A percentile compares a stretch with the other conserved stretches of the same genome.
Evolutionary conservation across 2,329 filamentous ascomycete species (phyloP).

Genomic region (Dothideomycetes sp.): DNA sequence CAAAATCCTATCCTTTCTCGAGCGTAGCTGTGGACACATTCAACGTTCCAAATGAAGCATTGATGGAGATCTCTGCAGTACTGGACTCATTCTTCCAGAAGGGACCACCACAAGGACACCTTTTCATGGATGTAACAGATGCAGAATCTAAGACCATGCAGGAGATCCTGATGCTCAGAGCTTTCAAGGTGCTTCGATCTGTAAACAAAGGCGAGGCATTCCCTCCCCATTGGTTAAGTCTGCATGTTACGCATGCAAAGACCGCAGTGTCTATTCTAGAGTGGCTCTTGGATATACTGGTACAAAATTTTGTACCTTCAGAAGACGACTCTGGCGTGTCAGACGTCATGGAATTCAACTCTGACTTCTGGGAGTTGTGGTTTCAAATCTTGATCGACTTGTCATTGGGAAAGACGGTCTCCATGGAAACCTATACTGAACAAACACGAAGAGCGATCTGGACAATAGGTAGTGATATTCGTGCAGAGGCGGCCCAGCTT

Average conservation of each 20-base stretch:
- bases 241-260: slow-evolving; percentile 55
- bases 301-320: slow-evolving; percentile 75
- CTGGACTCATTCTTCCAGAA: slow-evolving; percentile 68
- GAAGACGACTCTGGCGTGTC: slow-evolving; percentile 72
- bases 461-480: slow-evolving; percentile 96
- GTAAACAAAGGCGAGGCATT: slow-evolving; percentile 85
- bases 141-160: slow-evolving; percentile 4
- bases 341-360: slow-evolving; percentile 59
- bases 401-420: slow-evolving; percentile 78
- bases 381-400: slow-evolving; percentile 83
- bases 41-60: slow-evolving; percentile 56
- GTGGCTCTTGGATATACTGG: slow-evolving; percentile 47
- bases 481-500: slow-evolving; percentile 81
- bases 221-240: slow-evolving; percentile 79
- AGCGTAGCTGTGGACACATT: slow-evolving; percentile 53
- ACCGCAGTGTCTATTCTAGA: slow-evolving; percentile 12
- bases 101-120: slow-evolving; percentile 1
- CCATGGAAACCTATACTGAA: slow-evolving; percentile 91
- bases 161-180: slow-evolving; percentile 7
- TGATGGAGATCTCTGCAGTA: slow-evolving; percentile 82
- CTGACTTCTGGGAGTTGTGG: slow-evolving; percentile 86
- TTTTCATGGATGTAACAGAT: neutral
- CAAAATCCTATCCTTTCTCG: slow-evolving; percentile 81
- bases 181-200: slow-evolving; percentile 74
- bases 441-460: slow-evolving; percentile 93